phyloP scores from a whole-genome alignment of 2,329 filamentous ascomycete genomes.

The Aspergillus japonicus region DNA sequence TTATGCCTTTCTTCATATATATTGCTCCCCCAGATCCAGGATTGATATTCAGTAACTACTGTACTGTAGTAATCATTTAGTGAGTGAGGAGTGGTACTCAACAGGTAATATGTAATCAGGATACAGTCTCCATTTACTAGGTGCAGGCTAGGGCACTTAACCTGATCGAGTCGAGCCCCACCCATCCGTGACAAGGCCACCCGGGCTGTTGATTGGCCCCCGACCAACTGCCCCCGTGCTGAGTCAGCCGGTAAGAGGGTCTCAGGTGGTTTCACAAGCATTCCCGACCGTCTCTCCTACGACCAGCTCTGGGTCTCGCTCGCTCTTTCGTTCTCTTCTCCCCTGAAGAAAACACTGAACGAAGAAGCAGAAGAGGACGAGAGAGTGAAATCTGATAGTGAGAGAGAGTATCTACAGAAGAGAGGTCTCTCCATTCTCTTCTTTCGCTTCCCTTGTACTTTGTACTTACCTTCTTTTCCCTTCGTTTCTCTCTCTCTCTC shows the following conservation, averaged over 20 bases:
- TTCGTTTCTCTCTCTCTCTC: constrained; percentile 5
- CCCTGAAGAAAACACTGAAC: constrained; percentile 16
- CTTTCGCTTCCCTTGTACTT: neutral
- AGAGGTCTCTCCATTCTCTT: neutral
- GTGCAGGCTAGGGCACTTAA: neutral
- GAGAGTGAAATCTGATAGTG: neutral
- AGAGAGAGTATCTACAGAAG: too few relatives aligned
- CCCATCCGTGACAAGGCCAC: constrained; percentile 2
- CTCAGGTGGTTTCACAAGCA: constrained; percentile 18
- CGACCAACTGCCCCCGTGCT: constrained; percentile 12
- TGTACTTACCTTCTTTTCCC: constrained; percentile 1
- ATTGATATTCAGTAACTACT: neutral
- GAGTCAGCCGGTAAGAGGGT: constrained; percentile 18
- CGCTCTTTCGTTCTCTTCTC: constrained; percentile 1
- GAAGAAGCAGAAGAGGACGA: neutral
- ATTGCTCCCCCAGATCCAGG: neutral
- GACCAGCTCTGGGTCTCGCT: constrained; percentile 10
- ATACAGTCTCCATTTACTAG: too few relatives aligned
- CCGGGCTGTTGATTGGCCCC: constrained; percentile 9
- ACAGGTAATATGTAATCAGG: too few relatives aligned
- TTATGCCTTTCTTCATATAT: neutral
- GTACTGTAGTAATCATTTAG: too few relatives aligned
- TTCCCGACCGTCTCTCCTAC: constrained; percentile 23
- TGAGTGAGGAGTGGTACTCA: too few relatives aligned
- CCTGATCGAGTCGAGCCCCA: neutral